These are phyloP conservation scores for Boletus vermiculosoides DNA, from an alignment of 768 basidiomycete species.

Conservation along the genomic window DNA sequence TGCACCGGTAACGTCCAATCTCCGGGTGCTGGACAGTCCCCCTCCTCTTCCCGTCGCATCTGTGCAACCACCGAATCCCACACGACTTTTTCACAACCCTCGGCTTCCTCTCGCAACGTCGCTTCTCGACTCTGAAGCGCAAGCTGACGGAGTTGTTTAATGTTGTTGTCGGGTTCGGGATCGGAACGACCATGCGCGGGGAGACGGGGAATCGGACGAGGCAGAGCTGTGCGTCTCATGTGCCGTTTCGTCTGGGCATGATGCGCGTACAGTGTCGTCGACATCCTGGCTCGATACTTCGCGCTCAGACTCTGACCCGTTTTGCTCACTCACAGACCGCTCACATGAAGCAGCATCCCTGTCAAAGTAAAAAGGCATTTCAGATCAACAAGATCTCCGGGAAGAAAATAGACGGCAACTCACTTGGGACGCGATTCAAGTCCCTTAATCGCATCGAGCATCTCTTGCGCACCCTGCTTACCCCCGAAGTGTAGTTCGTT, in stretches of 20 bases:
- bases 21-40: background rate
- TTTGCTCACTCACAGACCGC: background rate
- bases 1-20: constrained; percentile 11
- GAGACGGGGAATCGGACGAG: background rate
- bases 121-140: constrained; percentile 47
- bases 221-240: background rate
- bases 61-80: constrained; percentile 24
- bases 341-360: background rate
- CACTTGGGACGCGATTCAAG: constrained; percentile 4
- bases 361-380: background rate
- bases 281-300: background rate
- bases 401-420: background rate
- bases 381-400: background rate
- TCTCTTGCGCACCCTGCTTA: constrained; percentile 3
- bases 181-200: constrained; percentile 9
- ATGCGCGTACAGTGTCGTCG: background rate
- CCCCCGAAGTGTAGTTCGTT: background rate
- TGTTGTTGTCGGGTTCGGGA: constrained; percentile 29
- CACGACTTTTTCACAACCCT: constrained; percentile 48
- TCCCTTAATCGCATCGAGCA: background rate
- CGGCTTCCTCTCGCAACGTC: constrained; percentile 38
- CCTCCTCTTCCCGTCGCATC: background rate
- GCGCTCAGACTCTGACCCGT: background rate
- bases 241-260: background rate
- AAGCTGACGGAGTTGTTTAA: constrained; percentile 45